A percentile compares a stretch with the other conserved stretches of the same genome.
Conservation (phyloP, 768 basidiomycete genomes). For the Panus rudis region DNA sequence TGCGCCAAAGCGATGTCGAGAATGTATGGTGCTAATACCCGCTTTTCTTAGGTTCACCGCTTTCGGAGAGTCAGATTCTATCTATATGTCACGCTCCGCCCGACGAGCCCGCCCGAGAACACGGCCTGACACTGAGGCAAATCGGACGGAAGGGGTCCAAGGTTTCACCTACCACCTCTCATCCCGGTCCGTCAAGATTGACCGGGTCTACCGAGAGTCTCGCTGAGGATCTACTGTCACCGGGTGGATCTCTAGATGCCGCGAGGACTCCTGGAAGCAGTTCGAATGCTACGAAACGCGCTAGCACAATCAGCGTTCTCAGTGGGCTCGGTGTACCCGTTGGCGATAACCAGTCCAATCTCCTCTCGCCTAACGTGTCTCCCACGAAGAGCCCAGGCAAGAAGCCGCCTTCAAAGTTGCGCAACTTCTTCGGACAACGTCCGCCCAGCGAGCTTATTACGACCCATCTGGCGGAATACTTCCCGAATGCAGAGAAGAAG, state of each 20-base stretch:
- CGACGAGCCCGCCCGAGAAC: slow-evolving; percentile 72
- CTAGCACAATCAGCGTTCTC: slow-evolving; percentile 90
- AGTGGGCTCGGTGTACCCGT: slow-evolving; percentile 88
- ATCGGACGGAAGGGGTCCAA: slow-evolving; percentile 36
- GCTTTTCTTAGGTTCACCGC: slow-evolving; percentile 49
- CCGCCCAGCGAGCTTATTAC: slow-evolving; percentile 97
- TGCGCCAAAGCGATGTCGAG: not conserved
- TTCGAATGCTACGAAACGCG: slow-evolving; percentile 68
- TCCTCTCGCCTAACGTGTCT: slow-evolving; percentile 19
- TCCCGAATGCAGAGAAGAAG: slow-evolving; percentile 90
- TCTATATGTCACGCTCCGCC: slow-evolving; percentile 77
- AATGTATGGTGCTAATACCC: not conserved
- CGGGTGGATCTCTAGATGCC: not conserved
- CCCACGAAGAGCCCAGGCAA: slow-evolving; percentile 22
- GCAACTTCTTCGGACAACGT: slow-evolving; percentile 97
- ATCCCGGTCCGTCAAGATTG: slow-evolving; percentile 10
- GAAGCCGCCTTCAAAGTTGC: slow-evolving; percentile 63
- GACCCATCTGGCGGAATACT: slow-evolving; percentile 89
- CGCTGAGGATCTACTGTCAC: slow-evolving; percentile 10
- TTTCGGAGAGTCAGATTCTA: slow-evolving; percentile 77
- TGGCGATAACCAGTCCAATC: slow-evolving; percentile 56
- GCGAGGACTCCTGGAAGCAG: not conserved
- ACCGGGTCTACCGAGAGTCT: slow-evolving; percentile 6
- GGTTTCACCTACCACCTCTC: slow-evolving; percentile 24
- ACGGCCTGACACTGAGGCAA: slow-evolving; percentile 69